Conservation (phyloP, 192 early-diverging fungal genomes). For the Coemansia sp. region DNA sequence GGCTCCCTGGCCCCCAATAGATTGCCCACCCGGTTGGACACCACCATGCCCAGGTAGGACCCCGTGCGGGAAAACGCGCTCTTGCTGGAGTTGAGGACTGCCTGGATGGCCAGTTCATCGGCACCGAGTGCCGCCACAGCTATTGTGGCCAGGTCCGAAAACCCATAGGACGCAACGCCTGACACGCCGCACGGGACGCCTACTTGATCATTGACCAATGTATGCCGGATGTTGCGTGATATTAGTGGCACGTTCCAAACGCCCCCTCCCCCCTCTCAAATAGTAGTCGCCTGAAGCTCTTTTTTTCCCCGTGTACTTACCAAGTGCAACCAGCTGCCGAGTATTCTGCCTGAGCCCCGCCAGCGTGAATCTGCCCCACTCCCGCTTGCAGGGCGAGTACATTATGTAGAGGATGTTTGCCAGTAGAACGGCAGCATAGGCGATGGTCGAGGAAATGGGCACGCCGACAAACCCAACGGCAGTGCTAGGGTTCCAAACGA, state of each 20-base stretch:
- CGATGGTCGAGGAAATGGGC: constrained; percentile 60
- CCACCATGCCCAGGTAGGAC: constrained; percentile 64
- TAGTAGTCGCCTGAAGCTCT: too few relatives aligned
- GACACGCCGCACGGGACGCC: constrained; percentile 41
- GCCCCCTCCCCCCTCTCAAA: too few relatives aligned
- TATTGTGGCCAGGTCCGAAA: constrained; percentile 66
- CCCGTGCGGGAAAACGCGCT: constrained; percentile 69
- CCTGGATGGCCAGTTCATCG: constrained; percentile 74
- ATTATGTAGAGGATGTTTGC: constrained; percentile 55
- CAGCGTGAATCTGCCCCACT: constrained; percentile 34
- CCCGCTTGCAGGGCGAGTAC: constrained; percentile 13
- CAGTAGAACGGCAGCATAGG: constrained; percentile 55
- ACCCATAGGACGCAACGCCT: constrained; percentile 43
- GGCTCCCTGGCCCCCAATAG: constrained; percentile 58
- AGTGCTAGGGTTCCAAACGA: constrained; percentile 57
- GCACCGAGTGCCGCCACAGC: constrained; percentile 74
- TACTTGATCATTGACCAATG: constrained; percentile 1
- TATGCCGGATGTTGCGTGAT: neutral
- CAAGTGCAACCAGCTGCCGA: constrained; percentile 21
- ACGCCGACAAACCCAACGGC: constrained; percentile 64
- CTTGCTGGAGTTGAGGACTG: constrained; percentile 68
- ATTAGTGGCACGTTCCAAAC: too few relatives aligned
- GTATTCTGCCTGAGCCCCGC: constrained; percentile 24
- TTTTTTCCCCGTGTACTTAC: too few relatives aligned
- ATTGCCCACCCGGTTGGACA: constrained; percentile 76